phyloP scores from a whole-genome alignment of 768 basidiomycete genomes.

The Boletus coccyginus region DNA sequence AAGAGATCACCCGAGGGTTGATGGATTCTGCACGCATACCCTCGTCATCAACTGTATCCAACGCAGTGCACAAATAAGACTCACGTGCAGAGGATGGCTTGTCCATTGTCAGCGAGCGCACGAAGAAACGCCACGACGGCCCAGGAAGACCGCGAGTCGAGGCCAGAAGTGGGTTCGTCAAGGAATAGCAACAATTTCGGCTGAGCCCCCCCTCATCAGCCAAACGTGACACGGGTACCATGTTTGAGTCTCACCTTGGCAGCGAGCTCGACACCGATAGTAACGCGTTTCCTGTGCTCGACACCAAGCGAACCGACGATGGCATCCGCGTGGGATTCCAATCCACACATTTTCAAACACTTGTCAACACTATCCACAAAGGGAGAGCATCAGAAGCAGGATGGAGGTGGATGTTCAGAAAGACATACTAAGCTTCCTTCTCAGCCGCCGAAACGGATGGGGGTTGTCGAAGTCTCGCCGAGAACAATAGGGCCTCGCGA shows the following conservation, averaged over 20 bases:
- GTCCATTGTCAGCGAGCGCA: constrained; percentile 52
- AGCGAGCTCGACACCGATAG: constrained; percentile 60
- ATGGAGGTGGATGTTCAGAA: neutral
- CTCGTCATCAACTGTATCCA: neutral
- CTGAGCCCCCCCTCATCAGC: neutral
- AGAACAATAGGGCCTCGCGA: constrained; percentile 76
- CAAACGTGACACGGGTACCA: neutral
- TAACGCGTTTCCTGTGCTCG: constrained; percentile 53
- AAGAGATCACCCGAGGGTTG: constrained; percentile 48
- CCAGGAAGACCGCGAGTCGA: constrained; percentile 54
- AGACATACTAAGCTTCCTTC: constrained; percentile 74
- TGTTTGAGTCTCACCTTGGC: constrained; percentile 39
- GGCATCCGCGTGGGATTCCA: constrained; percentile 59
- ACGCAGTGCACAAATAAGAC: constrained; percentile 9
- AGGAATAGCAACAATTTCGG: constrained; percentile 53
- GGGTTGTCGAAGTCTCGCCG: constrained; percentile 78
- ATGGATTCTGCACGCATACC: constrained; percentile 12
- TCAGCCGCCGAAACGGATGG: constrained; percentile 57
- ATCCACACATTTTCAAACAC: constrained; percentile 63
- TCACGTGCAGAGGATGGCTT: constrained; percentile 55
- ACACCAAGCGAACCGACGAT: constrained; percentile 55
- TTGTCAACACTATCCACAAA: constrained; percentile 43
- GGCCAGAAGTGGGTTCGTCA: constrained; percentile 59
- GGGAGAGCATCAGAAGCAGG: neutral
- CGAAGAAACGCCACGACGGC: constrained; percentile 46